Conservation (phyloP, 1,139 yeast genomes). For the Taphrina populina region DNA sequence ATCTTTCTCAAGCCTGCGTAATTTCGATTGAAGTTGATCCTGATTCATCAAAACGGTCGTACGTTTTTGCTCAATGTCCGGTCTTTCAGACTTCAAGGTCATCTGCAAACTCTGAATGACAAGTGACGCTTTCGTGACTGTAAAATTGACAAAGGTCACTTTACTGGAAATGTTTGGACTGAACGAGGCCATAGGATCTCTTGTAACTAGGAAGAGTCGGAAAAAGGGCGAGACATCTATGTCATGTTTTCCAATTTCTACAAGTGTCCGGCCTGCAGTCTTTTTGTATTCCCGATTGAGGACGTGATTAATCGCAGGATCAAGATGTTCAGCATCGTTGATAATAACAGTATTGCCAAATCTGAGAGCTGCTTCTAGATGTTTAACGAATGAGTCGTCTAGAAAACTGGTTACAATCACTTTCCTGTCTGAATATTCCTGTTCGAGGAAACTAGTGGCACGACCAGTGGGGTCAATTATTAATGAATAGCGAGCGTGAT, state of each 20-base stretch:
- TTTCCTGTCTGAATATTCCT: constrained; percentile 45
- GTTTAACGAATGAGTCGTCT: constrained; percentile 66
- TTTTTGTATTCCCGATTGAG: constrained; percentile 60
- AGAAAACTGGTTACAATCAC: constrained; percentile 66
- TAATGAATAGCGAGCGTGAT: constrained; percentile 52
- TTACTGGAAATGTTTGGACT: constrained; percentile 62
- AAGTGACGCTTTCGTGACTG: constrained; percentile 66
- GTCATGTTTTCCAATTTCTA: constrained; percentile 61
- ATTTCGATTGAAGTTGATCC: constrained; percentile 58
- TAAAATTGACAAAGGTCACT: constrained; percentile 65
- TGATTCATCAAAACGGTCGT: constrained; percentile 56
- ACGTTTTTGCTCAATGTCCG: constrained; percentile 66
- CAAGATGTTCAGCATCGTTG: constrained; percentile 75
- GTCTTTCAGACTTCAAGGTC: constrained; percentile 57
- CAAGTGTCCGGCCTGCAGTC: constrained; percentile 69
- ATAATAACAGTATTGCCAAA: constrained; percentile 77
- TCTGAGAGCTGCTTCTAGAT: constrained; percentile 73
- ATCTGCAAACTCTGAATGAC: constrained; percentile 63
- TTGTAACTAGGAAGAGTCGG: constrained; percentile 59
- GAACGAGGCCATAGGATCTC: constrained; percentile 52
- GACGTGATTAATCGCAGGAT: constrained; percentile 67
- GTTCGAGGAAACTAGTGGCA: constrained; percentile 50
- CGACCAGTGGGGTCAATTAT: constrained; percentile 72
- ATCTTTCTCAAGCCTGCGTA: constrained; percentile 61
- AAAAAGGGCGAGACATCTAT: constrained; percentile 70